Conservation (phyloP, 805 yeast genomes). For the Metschnikowia drakensbergensis region DNA sequence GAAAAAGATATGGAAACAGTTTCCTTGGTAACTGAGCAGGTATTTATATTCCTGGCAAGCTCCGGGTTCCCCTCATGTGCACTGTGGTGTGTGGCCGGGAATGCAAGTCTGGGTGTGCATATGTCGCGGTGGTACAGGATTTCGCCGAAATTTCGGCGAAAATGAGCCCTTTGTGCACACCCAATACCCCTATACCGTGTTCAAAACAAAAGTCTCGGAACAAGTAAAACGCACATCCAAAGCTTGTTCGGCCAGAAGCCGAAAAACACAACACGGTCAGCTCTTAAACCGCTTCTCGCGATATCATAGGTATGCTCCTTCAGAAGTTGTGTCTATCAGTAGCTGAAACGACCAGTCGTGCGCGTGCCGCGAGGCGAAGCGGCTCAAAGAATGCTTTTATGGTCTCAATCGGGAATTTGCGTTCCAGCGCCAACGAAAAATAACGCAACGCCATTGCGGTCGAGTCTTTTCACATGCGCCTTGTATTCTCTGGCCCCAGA, state of each 20-base stretch:
- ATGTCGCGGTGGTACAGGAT: not conserved
- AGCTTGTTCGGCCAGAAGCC: not conserved
- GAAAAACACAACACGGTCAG: not conserved
- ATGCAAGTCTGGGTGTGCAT: conserved; percentile 2
- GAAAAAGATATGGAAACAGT: not conserved
- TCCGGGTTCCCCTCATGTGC: not conserved
- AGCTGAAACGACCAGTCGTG: not conserved
- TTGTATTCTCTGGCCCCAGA: too few species aligned
- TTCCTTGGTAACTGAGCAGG: not conserved
- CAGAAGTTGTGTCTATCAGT: not conserved
- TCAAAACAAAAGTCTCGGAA: not conserved
- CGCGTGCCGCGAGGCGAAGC: too few species aligned
- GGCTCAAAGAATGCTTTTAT: too few species aligned
- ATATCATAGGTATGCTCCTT: too few species aligned
- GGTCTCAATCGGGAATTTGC: too few species aligned
- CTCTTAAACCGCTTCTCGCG: too few species aligned
- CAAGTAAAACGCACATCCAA: not conserved
- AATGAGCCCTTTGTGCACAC: conserved; percentile 7
- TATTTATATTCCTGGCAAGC: not conserved
- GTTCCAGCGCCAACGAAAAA: too few species aligned
- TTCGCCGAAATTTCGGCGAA: conserved; percentile 22
- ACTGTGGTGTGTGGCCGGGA: not conserved
- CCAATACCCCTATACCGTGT: conserved; percentile 1
- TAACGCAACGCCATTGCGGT: too few species aligned
- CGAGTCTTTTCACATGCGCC: too few species aligned